phyloP scores from a whole-genome alignment of 176 grass and related monocot genomes.

The sorghum (Sorghum bicolor) region Sorghum_bicolor_NCBIv3 NC_012877.2:58112501-58113000 shows the following conservation, averaged over 20 bases:
- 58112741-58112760: conserved; percentile 23
- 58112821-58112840: conserved; percentile 17
- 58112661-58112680: conserved; percentile 66
- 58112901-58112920: conserved; percentile 18
- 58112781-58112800: background rate
- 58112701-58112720: conserved; percentile 42
- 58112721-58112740: conserved; percentile 25
- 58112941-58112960: conserved; percentile 21
- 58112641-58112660: conserved; percentile 42
- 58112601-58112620: conserved; percentile 25
- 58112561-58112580: conserved; percentile 63
- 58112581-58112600: conserved; percentile 69
- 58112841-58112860: background rate
- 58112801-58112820: background rate
- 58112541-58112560: conserved; percentile 50
- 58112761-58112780: background rate
- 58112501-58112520: background rate
- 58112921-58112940: background rate
- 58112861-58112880: conserved; percentile 11
- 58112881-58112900: conserved; percentile 22
- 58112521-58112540: background rate
- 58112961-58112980: conserved; percentile 38
- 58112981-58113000: background rate
- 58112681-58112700: conserved; percentile 67
- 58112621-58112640: conserved; percentile 15